Evolutionary conservation across 1,139 yeast genomes (phyloP), one percentile per base, ranked within the genome.

Genomic region (Debaryomycetaceae sp.): DNA sequence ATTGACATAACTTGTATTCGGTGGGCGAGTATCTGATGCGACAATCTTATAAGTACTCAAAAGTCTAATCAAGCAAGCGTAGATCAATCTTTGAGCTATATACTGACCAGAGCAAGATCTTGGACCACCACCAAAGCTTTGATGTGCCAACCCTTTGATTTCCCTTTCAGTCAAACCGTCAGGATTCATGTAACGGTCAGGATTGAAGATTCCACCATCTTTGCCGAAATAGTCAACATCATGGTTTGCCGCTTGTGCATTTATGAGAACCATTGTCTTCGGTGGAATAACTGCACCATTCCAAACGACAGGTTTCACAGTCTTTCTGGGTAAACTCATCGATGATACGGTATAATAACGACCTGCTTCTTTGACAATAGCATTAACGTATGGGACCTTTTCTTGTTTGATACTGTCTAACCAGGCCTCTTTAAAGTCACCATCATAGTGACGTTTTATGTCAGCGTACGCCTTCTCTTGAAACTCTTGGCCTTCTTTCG

Each of bases 61-160:
- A 27, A 42, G 23, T 35, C 45, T 34, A 36, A 42, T 40, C 17
- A 42, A 34, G 40, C 29, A 41, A 13, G 45, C 39, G 29, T 42
- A 42, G 6, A 42, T 22, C 17, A 42, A 24, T 33, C 45, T 41
- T 22, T 42, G 45, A 5, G 45, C 45, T 36, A 42, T 42, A 17
- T 42, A 42, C 22, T 42, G 45, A 20, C 45, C 45, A 13, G 45
- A 42, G 31, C 45, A 42, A n/a, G 45, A 42, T 24, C 45, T 42
- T 20, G 45, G 43, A n/a, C 45, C 45, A 22, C 43, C 45, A 11
- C 45, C 45, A 35, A 42, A 42, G 36, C 45, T 42, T 35, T 40
- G 43, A 40, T 42, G 45, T 8, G 45, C 44, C 13, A 42, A 39
- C n/a, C 45, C 45, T 36, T 42, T 42, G 1, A 42, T 42, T 24